phyloP scores from a whole-genome alignment of 179 eudicot species.

The Patellifolia procumbens region DNA sequence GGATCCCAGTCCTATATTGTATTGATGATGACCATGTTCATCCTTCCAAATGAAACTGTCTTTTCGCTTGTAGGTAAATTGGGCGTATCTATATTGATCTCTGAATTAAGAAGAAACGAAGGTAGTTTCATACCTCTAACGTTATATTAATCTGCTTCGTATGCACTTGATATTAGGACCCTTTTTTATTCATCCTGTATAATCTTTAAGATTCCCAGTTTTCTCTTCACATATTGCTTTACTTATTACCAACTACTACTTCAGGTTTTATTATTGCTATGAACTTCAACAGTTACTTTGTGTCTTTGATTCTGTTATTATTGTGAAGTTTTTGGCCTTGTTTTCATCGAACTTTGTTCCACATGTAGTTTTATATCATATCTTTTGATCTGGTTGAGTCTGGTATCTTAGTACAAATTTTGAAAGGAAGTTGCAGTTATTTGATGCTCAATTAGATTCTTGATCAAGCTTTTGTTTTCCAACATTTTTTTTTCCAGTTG shows the following conservation, averaged over 20 bases:
- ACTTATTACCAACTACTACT: not conserved
- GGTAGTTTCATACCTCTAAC: conserved; percentile 81
- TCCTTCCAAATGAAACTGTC: conserved; percentile 77
- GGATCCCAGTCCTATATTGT: conserved; percentile 31
- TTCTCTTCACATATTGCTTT: not conserved
- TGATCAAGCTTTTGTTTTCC: not conserved
- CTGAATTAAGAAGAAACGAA: conserved; percentile 93
- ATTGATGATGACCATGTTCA: conserved; percentile 65
- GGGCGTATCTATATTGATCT: conserved; percentile 93
- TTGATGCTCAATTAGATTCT: not conserved
- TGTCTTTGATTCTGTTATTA: not conserved
- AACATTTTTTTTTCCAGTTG: not conserved
- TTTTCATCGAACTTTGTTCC: not conserved
- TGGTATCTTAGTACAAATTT: not conserved
- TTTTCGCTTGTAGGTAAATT: conserved; percentile 97
- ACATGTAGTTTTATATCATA: not conserved
- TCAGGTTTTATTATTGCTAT: too few species aligned
- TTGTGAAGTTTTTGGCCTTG: not conserved
- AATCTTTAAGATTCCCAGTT: not conserved
- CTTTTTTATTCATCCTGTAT: conserved; percentile 4
- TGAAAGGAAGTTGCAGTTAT: too few species aligned
- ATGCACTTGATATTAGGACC: conserved; percentile 20
- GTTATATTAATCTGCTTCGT: conserved; percentile 38
- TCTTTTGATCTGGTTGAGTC: not conserved
- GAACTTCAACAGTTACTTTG: not conserved